phyloP scores from a whole-genome alignment of 2,329 filamentous ascomycete species.

The Balansia obtecta region DNA sequence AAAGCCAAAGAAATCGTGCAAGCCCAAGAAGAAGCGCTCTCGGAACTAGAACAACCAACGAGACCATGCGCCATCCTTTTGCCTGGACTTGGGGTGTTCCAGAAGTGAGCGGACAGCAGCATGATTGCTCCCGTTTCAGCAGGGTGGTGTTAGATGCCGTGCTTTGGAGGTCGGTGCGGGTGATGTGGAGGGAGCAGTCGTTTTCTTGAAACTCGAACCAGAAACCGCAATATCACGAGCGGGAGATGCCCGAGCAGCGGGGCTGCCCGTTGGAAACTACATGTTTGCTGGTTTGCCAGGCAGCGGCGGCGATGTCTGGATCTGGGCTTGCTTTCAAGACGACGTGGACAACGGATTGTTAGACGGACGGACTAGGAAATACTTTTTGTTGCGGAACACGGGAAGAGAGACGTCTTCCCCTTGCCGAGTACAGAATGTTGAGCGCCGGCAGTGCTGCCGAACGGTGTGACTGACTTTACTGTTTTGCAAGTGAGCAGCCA shows the following conservation, averaged over 20 bases:
- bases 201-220: slow-evolving; percentile 23
- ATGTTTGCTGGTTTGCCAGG: slow-evolving; percentile 24
- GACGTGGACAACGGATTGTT: slow-evolving; percentile 23
- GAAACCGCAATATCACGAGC: slow-evolving; percentile 14
- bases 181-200: slow-evolving; percentile 21
- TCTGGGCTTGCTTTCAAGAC: slow-evolving; percentile 12
- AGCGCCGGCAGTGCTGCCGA: slow-evolving; percentile 25
- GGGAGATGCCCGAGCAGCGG: slow-evolving; percentile 20
- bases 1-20: slow-evolving; percentile 23
- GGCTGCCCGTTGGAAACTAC: slow-evolving; percentile 19
- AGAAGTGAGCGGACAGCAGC: slow-evolving; percentile 22
- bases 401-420: slow-evolving; percentile 20
- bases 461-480: slow-evolving; percentile 23
- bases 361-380: slow-evolving; percentile 16
- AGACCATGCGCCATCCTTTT: slow-evolving; percentile 22
- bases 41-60: slow-evolving; percentile 20
- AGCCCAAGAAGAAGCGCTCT: slow-evolving; percentile 13
- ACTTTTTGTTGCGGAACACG: slow-evolving; percentile 27
- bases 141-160: slow-evolving; percentile 22
- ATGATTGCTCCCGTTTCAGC: slow-evolving; percentile 13
- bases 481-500: slow-evolving; percentile 19
- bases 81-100: slow-evolving; percentile 26
- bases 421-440: slow-evolving; percentile 26
- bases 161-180: slow-evolving; percentile 19
- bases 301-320: slow-evolving; percentile 18